These are phyloP conservation scores for Glycine soja DNA, from an alignment of 306 rosid genomes.

Conservation along the genomic window DNA sequence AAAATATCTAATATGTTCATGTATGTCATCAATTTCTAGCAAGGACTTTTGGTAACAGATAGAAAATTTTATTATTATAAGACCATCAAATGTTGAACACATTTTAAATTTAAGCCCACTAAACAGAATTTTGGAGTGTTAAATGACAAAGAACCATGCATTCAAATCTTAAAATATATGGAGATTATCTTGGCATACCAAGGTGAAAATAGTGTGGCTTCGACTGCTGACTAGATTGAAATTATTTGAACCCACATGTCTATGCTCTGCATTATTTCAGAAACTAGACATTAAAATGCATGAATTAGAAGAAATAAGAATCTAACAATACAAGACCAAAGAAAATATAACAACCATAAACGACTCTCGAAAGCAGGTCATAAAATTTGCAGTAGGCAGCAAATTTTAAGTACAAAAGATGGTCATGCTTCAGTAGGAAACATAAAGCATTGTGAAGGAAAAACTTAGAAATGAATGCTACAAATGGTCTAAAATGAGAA, in stretches of 20 bases:
- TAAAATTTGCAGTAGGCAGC: slow-evolving; percentile 28
- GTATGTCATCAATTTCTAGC: too few species aligned
- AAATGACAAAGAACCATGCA: background rate
- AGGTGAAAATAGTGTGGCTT: slow-evolving; percentile 89
- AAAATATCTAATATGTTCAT: too few species aligned
- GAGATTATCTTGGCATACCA: slow-evolving; percentile 63
- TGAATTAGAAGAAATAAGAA: slow-evolving; percentile 24
- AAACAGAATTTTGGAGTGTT: too few species aligned
- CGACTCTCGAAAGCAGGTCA: background rate
- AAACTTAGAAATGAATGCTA: slow-evolving; percentile 28
- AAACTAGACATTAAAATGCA: slow-evolving; percentile 45
- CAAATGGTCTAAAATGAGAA: slow-evolving; percentile 37
- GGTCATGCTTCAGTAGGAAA: slow-evolving; percentile 19
- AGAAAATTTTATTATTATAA: too few species aligned
- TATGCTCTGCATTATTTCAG: slow-evolving; percentile 70
- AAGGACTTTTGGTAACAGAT: too few species aligned
- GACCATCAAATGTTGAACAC: too few species aligned
- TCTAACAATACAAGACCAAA: slow-evolving; percentile 23
- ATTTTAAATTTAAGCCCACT: too few species aligned
- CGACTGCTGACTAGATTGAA: slow-evolving; percentile 90
- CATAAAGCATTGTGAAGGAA: slow-evolving; percentile 18
- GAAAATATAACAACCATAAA: slow-evolving; percentile 13
- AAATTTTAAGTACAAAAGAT: slow-evolving; percentile 24
- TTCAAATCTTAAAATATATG: slow-evolving; percentile 39
- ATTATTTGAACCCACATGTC: slow-evolving; percentile 94